Percentiles rank a stretch among this genome's conserved stretches.
Evolutionary conservation across 2,329 filamentous ascomycete species (phyloP).

Genomic region (Stylonectria norvegica): DNA sequence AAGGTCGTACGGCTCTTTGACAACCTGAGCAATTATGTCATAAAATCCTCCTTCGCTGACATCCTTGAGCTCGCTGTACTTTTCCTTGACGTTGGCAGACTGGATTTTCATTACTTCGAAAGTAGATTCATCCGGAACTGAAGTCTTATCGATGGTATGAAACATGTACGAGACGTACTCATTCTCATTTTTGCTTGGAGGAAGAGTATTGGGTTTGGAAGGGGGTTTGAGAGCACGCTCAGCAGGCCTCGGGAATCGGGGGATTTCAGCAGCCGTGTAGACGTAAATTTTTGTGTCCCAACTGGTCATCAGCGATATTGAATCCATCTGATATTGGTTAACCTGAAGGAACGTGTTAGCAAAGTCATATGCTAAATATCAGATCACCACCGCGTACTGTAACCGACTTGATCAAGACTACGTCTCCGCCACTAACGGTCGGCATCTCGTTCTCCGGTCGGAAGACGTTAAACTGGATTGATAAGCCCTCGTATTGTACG

Average conservation of each 20-base stretch:
- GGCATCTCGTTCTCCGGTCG: conserved; percentile 48
- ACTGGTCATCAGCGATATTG: conserved; percentile 45
- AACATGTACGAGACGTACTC: conserved; percentile 49
- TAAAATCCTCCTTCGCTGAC: conserved; percentile 55
- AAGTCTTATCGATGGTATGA: conserved; percentile 40
- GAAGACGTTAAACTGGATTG: conserved; percentile 59
- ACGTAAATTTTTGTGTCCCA: conserved; percentile 42
- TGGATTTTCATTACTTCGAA: conserved; percentile 39
- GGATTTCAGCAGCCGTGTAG: conserved; percentile 35
- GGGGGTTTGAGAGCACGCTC: conserved; percentile 25
- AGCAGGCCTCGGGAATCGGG: conserved; percentile 36
- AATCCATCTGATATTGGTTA: conserved; percentile 34
- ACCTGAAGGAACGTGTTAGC: conserved; percentile 32
- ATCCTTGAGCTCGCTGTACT: conserved; percentile 64
- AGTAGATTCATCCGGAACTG: conserved; percentile 40
- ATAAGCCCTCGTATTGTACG: conserved; percentile 39
- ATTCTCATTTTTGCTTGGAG: conserved; percentile 30
- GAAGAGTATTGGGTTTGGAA: conserved; percentile 16
- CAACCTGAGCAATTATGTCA: conserved; percentile 70
- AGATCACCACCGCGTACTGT: conserved; percentile 44
- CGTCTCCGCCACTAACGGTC: conserved; percentile 38
- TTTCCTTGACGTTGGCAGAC: conserved; percentile 48
- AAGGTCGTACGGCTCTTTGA: conserved; percentile 46
- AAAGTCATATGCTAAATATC: background rate
- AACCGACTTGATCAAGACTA: conserved; percentile 46